These are phyloP conservation scores for Penicillium fimorum DNA, from an alignment of 495 filamentous ascomycete species.

Conservation along the genomic window DNA sequence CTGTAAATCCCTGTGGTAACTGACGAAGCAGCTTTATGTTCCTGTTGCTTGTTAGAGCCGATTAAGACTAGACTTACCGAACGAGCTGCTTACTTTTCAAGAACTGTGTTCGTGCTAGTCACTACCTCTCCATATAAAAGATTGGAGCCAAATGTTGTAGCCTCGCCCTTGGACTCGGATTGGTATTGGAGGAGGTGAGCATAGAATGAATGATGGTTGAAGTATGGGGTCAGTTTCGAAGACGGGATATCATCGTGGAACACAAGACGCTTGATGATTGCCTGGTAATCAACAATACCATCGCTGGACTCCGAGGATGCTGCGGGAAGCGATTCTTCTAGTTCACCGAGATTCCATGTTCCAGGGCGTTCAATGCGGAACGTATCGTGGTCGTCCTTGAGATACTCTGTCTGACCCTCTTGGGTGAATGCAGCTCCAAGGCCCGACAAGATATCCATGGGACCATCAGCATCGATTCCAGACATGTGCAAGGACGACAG, in stretches of 20 bases:
- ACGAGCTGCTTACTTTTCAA: constrained; percentile 69
- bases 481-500: constrained; percentile 86
- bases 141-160: constrained; percentile 68
- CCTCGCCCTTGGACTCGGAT: constrained; percentile 49
- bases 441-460: constrained; percentile 63
- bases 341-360: constrained; percentile 58
- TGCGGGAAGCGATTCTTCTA: constrained; percentile 51
- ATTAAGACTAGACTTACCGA: neutral
- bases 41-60: constrained; percentile 40
- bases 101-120: constrained; percentile 91
- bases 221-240: constrained; percentile 77
- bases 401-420: constrained; percentile 67
- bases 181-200: constrained; percentile 68
- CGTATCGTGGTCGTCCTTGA: constrained; percentile 81
- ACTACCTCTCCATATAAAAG: constrained; percentile 89
- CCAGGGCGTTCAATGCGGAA: constrained; percentile 71
- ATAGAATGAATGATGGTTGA: constrained; percentile 82
- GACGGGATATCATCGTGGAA: constrained; percentile 70
- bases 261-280: constrained; percentile 68
- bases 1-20: constrained; percentile 78
- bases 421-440: constrained; percentile 64
- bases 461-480: constrained; percentile 59
- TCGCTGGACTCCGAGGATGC: constrained; percentile 33
- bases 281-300: constrained; percentile 71
- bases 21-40: constrained; percentile 74